Percentiles rank a stretch among this genome's conserved stretches.
Evolutionary conservation across 2,329 filamentous ascomycete genomes (phyloP).

Genomic region (Fusarium mangiferae): DNA sequence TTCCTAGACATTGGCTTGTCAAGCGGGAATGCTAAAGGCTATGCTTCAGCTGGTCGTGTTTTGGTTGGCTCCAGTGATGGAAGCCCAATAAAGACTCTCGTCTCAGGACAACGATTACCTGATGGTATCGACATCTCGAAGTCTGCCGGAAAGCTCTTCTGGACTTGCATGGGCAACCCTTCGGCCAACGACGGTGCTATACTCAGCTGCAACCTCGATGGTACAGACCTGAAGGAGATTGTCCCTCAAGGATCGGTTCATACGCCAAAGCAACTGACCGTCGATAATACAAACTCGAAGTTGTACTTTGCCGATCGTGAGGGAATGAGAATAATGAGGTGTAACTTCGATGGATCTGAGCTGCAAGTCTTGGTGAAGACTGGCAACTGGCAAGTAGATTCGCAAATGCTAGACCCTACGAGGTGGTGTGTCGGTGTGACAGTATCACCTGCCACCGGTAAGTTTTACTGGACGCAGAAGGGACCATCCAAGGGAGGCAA

Average conservation of each 20-base stretch:
- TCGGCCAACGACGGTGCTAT: neutral
- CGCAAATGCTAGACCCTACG: neutral
- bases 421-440: conserved; percentile 6
- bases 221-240: neutral
- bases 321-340: conserved; percentile 1
- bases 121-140: conserved; percentile 1
- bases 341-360: neutral
- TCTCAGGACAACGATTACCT: neutral
- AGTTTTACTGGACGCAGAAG: conserved; percentile 10
- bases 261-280: neutral
- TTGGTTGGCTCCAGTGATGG: neutral
- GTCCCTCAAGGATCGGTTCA: neutral
- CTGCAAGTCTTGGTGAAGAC: neutral
- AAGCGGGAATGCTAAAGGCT: rapidly evolving
- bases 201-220: neutral
- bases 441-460: neutral
- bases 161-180: conserved; percentile 1
- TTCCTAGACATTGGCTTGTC: neutral
- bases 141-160: neutral
- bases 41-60: neutral
- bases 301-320: conserved; percentile 2
- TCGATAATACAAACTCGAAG: neutral
- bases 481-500: neutral
- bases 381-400: neutral
- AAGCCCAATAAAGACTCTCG: neutral